These are phyloP conservation scores for Candida boleticola DNA, from an alignment of 805 yeast species.

Conservation along the genomic window DNA sequence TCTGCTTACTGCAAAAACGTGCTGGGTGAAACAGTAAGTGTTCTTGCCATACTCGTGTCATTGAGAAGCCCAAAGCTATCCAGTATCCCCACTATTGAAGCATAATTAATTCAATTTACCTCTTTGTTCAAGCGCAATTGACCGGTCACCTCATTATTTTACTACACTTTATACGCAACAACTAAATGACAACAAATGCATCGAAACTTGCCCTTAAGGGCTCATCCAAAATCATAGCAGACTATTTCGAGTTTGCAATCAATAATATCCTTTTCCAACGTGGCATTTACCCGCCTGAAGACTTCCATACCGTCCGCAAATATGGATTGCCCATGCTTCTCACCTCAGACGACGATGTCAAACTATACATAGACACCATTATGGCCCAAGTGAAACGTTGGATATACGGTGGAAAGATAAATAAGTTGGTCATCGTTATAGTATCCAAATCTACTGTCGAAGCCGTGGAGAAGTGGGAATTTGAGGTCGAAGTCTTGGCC, in stretches of 20 bases:
- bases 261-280: conserved; percentile 83
- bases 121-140: too few relatives aligned
- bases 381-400: conserved; percentile 67
- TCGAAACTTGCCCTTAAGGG: conserved; percentile 66
- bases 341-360: conserved; percentile 74
- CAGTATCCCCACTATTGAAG: too few relatives aligned
- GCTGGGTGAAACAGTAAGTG: too few relatives aligned
- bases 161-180: too few relatives aligned
- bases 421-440: conserved; percentile 70
- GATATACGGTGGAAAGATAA: conserved; percentile 68
- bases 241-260: conserved; percentile 79
- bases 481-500: conserved; percentile 51
- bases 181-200: not conserved
- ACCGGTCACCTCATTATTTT: too few relatives aligned
- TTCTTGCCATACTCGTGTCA: too few relatives aligned
- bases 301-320: conserved; percentile 72
- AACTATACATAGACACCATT: conserved; percentile 62
- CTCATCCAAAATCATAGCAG: conserved; percentile 74
- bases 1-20: too few relatives aligned
- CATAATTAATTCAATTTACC: too few relatives aligned
- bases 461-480: conserved; percentile 84
- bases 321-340: conserved; percentile 76
- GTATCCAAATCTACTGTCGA: conserved; percentile 65
- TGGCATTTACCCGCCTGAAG: conserved; percentile 86
- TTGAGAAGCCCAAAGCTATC: too few relatives aligned